Evolutionary conservation across 768 basidiomycete species (phyloP).

Genomic region (Rhodotorula graminis): DNA sequence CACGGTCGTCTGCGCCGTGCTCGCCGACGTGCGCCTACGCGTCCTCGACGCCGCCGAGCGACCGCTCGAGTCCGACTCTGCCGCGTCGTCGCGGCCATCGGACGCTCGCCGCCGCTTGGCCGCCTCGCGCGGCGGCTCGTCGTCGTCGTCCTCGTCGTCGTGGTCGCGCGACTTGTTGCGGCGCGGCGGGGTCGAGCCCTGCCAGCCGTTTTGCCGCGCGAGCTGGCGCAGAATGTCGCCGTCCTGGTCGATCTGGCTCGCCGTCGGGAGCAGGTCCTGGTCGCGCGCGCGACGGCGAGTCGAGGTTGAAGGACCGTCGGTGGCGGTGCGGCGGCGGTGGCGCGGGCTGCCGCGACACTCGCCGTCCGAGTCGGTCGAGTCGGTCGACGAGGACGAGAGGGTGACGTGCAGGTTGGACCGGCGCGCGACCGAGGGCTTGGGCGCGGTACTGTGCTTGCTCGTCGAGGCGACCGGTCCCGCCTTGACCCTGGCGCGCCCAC

Average conservation of each 20-base stretch:
- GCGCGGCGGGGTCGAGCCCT: slow-evolving; percentile 4
- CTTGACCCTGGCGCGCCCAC: background rate
- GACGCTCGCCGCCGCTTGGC: too few relatives aligned
- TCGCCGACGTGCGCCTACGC: background rate
- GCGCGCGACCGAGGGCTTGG: background rate
- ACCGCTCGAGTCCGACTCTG: background rate
- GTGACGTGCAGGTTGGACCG: background rate
- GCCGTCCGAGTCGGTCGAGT: background rate
- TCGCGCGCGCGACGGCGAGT: too few relatives aligned
- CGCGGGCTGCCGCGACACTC: too few relatives aligned
- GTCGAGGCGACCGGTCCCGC: background rate
- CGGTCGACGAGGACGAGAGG: background rate
- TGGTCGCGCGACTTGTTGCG: background rate
- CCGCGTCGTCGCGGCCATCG: background rate
- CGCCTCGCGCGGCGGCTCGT: background rate
- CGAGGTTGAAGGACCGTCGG: background rate
- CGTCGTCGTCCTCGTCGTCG: too few relatives aligned
- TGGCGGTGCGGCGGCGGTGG: background rate
- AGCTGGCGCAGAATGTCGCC: background rate
- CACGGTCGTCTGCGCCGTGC: slow-evolving; percentile 16
- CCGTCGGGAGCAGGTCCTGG: background rate
- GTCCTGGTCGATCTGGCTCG: slow-evolving; percentile 14
- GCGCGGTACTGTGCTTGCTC: background rate
- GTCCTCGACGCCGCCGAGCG: background rate
- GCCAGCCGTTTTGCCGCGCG: slow-evolving; percentile 6